Conservation (phyloP, 2,329 filamentous ascomycete species). For the Cephalotrichum gorgonifer region DNA sequence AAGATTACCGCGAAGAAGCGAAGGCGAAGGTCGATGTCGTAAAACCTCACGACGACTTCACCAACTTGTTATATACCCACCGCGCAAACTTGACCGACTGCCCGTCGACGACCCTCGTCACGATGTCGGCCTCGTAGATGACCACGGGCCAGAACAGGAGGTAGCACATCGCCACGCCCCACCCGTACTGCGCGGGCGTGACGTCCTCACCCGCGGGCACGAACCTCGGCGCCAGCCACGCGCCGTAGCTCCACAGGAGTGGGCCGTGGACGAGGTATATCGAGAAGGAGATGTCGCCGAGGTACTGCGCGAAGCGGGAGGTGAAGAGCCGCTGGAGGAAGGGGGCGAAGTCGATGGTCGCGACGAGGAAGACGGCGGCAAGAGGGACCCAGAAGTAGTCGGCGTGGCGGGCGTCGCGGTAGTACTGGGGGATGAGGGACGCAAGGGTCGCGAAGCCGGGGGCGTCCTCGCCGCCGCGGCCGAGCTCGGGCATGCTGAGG, state of each 20-base stretch:
- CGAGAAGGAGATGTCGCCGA: constrained; percentile 51
- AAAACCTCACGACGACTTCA: no score
- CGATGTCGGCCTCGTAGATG: constrained; percentile 45
- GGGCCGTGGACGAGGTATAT: constrained; percentile 58
- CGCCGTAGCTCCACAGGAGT: constrained; percentile 46
- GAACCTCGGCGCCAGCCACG: constrained; percentile 49
- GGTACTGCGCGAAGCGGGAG: constrained; percentile 45
- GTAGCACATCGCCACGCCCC: constrained; percentile 49
- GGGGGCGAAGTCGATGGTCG: constrained; percentile 43
- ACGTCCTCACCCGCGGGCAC: constrained; percentile 37
- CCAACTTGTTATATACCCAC: constrained; percentile 38
- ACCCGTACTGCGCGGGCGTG: constrained; percentile 48
- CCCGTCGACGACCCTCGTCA: constrained; percentile 46
- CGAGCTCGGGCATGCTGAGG: constrained; percentile 2
- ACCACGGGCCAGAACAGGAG: constrained; percentile 50
- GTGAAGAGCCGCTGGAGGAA: constrained; percentile 51
- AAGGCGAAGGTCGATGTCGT: no score
- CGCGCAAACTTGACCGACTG: constrained; percentile 46
- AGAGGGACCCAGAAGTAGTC: constrained; percentile 56
- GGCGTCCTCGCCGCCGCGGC: background rate
- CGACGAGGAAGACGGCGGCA: constrained; percentile 45
- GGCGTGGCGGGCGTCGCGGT: background rate
- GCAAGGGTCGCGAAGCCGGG: constrained; percentile 35
- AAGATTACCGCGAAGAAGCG: no score
- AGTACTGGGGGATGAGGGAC: background rate